These are phyloP conservation scores for Choanephora cucurbitarum DNA, from an alignment of 371 early-diverging fungal genomes.

Conservation along the genomic window DNA sequence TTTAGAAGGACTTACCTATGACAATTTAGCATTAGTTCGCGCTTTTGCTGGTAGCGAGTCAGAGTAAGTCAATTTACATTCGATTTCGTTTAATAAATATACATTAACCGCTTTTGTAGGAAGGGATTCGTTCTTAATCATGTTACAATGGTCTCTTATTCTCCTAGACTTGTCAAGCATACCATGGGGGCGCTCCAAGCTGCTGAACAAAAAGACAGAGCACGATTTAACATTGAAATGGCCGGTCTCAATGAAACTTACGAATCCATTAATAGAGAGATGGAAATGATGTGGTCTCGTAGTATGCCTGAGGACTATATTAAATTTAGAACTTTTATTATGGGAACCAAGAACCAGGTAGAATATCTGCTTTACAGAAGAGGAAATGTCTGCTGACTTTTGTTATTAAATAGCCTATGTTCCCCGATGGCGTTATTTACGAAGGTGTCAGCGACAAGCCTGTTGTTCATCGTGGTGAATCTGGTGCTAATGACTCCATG, in stretches of 20 bases:
- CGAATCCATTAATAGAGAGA: conserved; percentile 66
- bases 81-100: too few species aligned
- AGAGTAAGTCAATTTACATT: conserved; percentile 65
- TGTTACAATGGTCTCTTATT: conserved; percentile 83
- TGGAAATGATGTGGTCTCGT: conserved; percentile 83
- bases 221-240: conserved; percentile 61
- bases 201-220: conserved; percentile 55
- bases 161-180: conserved; percentile 66
- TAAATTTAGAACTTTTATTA: conserved; percentile 87
- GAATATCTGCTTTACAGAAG: background rate
- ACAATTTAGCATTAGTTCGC: conserved; percentile 78
- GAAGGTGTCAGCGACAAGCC: conserved; percentile 73
- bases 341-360: conserved; percentile 82
- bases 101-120: too few species aligned
- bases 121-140: conserved; percentile 80
- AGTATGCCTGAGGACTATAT: conserved; percentile 73
- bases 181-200: conserved; percentile 63
- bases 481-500: conserved; percentile 88
- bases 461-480: conserved; percentile 77
- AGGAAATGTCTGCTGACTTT: background rate
- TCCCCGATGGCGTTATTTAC: conserved; percentile 83
- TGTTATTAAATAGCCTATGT: conserved; percentile 66
- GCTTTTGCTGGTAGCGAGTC: conserved; percentile 71
- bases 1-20: conserved; percentile 54
- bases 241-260: conserved; percentile 60